phyloP scores from a whole-genome alignment of 2,329 filamentous ascomycete species.

The Apiospora phragmitis region DNA sequence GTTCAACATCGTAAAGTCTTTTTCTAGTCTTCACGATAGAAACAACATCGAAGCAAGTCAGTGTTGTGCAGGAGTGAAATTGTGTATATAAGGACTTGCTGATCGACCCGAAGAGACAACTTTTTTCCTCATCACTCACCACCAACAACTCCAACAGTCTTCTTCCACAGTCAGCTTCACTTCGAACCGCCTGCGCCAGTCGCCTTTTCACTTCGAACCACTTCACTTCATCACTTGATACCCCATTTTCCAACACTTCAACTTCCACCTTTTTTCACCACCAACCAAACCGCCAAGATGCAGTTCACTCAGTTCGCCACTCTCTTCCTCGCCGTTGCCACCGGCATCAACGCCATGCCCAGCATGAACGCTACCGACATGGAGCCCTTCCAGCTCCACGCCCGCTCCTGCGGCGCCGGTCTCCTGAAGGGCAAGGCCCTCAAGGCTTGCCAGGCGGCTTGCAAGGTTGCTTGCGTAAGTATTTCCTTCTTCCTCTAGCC shows the following conservation, averaged over 20 bases:
- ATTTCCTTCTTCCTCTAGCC: background rate
- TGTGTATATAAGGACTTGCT: background rate
- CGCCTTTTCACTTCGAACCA: background rate
- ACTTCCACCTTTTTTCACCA: background rate
- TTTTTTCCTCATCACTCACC: slow-evolving; percentile 7
- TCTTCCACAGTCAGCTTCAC: background rate
- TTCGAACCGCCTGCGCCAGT: background rate
- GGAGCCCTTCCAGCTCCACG: background rate
- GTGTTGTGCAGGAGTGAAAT: background rate
- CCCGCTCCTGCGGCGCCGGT: slow-evolving; percentile 10
- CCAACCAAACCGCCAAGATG: background rate
- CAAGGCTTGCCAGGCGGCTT: slow-evolving; percentile 6
- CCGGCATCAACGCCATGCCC: slow-evolving; percentile 3
- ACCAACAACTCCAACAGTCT: slow-evolving; percentile 1
- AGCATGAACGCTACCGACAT: background rate
- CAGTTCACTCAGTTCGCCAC: slow-evolving; percentile 5
- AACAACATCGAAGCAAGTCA: background rate
- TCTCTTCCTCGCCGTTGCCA: background rate
- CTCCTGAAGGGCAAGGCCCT: slow-evolving; percentile 7
- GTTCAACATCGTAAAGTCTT: background rate
- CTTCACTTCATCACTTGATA: slow-evolving; percentile 1
- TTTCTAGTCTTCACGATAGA: background rate
- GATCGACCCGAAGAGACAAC: background rate
- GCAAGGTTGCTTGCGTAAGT: slow-evolving; percentile 6
- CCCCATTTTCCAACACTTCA: background rate